These are phyloP conservation scores for Talaromyces sp. DNA, from an alignment of 2,329 filamentous ascomycete genomes.

Conservation along the genomic window DNA sequence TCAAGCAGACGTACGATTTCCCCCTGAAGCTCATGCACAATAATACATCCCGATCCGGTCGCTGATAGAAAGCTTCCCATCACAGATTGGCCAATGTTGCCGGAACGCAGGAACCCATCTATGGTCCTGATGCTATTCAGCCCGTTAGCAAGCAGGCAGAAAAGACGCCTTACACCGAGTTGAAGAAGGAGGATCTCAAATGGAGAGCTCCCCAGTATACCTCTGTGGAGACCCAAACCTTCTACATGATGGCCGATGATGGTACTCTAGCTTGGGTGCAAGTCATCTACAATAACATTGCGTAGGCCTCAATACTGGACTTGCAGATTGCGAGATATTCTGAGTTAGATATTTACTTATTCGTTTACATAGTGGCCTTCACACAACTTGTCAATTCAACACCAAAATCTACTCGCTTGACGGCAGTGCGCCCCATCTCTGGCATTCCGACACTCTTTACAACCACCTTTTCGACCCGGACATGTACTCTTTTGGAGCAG, in stretches of 20 bases:
- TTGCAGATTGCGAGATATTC: conserved; percentile 6
- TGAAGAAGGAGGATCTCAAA: conserved; percentile 72
- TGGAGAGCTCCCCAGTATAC: conserved; percentile 81
- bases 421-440: conserved; percentile 69
- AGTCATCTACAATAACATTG: conserved; percentile 96
- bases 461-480: conserved; percentile 83
- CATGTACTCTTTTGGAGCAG: conserved; percentile 78
- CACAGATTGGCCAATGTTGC: conserved; percentile 69
- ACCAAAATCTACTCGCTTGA: conserved; percentile 83
- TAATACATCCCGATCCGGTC: conserved; percentile 17
- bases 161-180: conserved; percentile 73
- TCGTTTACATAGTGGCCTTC: conserved; percentile 64
- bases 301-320: conserved; percentile 55
- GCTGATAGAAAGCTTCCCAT: conserved; percentile 15
- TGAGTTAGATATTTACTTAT: neutral
- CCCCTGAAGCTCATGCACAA: neutral
- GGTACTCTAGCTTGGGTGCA: conserved; percentile 77
- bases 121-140: conserved; percentile 82
- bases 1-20: conserved; percentile 75
- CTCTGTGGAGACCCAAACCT: conserved; percentile 89
- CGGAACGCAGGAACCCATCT: conserved; percentile 93
- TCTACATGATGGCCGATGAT: conserved; percentile 79
- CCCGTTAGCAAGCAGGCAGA: conserved; percentile 79
- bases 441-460: conserved; percentile 75
- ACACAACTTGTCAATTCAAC: conserved; percentile 90